Percentiles rank a stretch among this genome's conserved stretches.
These are phyloP conservation scores for Coemansia aciculifera DNA, from an alignment of 192 early-diverging fungal species.

Conservation along the genomic window DNA sequence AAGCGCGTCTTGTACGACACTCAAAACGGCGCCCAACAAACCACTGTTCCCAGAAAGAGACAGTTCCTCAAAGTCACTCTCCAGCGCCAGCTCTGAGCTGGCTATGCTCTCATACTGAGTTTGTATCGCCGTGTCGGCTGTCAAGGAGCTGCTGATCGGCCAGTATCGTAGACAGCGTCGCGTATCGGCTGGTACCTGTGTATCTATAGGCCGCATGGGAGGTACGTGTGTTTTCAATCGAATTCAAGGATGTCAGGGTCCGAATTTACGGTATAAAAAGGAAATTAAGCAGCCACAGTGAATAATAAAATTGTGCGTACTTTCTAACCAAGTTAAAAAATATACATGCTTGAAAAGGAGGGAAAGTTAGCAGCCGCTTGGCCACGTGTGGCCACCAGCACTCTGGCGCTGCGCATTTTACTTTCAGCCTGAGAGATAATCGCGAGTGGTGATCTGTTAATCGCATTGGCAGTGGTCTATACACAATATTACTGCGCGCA, in stretches of 20 bases:
- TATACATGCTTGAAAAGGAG: neutral
- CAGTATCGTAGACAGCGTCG: constrained; percentile 45
- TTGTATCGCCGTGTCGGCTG: constrained; percentile 25
- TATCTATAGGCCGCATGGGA: constrained; percentile 39
- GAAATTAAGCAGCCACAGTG: neutral
- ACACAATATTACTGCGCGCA: neutral
- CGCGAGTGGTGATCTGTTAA: neutral
- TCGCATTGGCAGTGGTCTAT: neutral
- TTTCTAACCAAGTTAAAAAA: neutral
- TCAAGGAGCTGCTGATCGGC: constrained; percentile 27
- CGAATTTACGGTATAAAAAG: neutral
- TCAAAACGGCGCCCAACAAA: constrained; percentile 12
- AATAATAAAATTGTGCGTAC: neutral
- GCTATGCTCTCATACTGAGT: constrained; percentile 26
- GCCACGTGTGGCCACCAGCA: neutral
- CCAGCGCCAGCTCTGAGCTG: constrained; percentile 21
- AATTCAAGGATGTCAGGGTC: neutral
- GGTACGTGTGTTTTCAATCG: neutral
- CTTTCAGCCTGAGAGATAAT: neutral
- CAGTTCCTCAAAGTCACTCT: constrained; percentile 27
- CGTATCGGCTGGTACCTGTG: constrained; percentile 34
- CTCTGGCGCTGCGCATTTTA: neutral
- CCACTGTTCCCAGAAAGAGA: constrained; percentile 9
- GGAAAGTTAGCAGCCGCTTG: neutral
- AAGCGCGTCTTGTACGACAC: constrained; percentile 27